Percentiles rank a stretch among this genome's conserved stretches.
Evolutionary conservation across 768 basidiomycete genomes (phyloP).

Genomic region (Nevesoporus exiguus): DNA sequence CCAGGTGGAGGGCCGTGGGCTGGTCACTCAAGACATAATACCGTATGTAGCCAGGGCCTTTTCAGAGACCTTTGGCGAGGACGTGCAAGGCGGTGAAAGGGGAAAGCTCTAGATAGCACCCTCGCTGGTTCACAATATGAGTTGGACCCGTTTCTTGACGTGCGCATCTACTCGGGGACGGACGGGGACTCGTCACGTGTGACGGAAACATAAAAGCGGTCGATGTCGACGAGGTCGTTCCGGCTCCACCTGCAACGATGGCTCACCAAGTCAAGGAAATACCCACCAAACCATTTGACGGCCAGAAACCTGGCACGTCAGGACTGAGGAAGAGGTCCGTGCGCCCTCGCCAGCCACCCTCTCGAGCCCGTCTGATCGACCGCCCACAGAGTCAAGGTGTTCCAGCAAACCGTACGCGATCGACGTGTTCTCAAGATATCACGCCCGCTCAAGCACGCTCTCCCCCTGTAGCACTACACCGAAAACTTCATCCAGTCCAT

Average conservation of each 20-base stretch:
- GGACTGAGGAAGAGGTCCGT: constrained; percentile 89
- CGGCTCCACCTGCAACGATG: constrained; percentile 32
- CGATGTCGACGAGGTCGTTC: background rate
- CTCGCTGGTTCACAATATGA: background rate
- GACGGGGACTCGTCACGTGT: constrained; percentile 24
- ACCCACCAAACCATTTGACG: constrained; percentile 81
- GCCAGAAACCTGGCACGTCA: constrained; percentile 97
- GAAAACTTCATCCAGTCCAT: constrained; percentile 98
- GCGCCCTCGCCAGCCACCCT: constrained; percentile 6
- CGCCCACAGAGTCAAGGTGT: constrained; percentile 82
- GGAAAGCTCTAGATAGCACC: constrained; percentile 33
- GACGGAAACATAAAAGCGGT: constrained; percentile 16
- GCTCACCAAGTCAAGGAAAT: constrained; percentile 58
- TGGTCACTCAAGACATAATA: constrained; percentile 81
- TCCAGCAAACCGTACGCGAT: constrained; percentile 84
- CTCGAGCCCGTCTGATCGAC: constrained; percentile 20
- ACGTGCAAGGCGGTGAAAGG: constrained; percentile 18
- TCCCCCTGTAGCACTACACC: constrained; percentile 77
- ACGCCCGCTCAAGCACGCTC: constrained; percentile 18
- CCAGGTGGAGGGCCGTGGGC: constrained; percentile 66
- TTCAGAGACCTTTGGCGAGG: constrained; percentile 63
- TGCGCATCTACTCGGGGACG: constrained; percentile 2
- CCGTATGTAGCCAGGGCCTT: constrained; percentile 66
- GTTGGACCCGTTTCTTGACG: background rate
- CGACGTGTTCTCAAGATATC: constrained; percentile 8